A percentile compares a stretch with the other conserved stretches of the same genome.
These are phyloP conservation scores for Themeda triandra DNA, from an alignment of 176 grass and related monocot species.

Conservation along the genomic window DNA sequence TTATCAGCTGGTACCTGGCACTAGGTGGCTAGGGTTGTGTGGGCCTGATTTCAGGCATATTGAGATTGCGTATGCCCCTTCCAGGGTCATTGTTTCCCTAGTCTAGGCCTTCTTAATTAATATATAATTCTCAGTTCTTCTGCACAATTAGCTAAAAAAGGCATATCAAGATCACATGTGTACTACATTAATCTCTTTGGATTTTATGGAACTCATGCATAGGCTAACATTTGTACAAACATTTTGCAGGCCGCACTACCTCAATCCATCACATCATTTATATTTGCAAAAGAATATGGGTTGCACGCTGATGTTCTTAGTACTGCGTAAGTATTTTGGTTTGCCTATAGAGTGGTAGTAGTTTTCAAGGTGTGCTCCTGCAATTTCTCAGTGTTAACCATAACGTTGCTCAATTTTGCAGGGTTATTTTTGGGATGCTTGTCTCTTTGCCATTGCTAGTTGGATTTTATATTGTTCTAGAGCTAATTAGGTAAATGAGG, in stretches of 20 bases:
- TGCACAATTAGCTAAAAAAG: background rate
- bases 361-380: constrained; percentile 11
- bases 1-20: background rate
- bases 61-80: too few species aligned
- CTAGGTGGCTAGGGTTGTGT: background rate
- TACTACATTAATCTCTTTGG: background rate
- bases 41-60: background rate
- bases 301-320: constrained; percentile 89
- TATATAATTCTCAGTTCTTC: background rate
- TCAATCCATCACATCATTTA: constrained; percentile 92
- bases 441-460: constrained; percentile 76
- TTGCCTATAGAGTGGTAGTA: background rate
- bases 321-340: constrained; percentile 74
- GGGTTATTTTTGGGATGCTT: constrained; percentile 92
- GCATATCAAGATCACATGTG: background rate
- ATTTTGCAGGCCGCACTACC: constrained; percentile 78
- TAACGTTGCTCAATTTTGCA: constrained; percentile 49
- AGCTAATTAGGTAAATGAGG: constrained; percentile 49
- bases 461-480: constrained; percentile 69
- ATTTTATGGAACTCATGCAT: background rate
- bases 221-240: constrained; percentile 30
- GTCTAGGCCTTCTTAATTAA: background rate
- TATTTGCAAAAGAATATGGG: constrained; percentile 91
- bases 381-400: constrained; percentile 29
- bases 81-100: background rate